Percentiles rank a stretch among this genome's conserved stretches.
phyloP scores from a whole-genome alignment of 352 stramenopile species.

The Globisporangium paddicum region DNA sequence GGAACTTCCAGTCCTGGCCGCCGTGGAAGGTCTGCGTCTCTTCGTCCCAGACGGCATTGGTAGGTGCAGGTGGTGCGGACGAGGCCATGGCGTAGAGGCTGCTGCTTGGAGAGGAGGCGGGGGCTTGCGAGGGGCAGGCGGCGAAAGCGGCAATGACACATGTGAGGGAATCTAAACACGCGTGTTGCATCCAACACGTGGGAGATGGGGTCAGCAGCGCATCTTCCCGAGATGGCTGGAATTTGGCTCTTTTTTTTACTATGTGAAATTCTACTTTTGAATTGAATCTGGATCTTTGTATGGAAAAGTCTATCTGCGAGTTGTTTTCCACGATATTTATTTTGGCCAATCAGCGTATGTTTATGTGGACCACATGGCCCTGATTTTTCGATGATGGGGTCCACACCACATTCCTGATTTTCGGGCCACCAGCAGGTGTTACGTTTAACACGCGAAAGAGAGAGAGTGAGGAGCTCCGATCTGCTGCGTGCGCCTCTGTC shows the following conservation, averaged over 20 bases:
- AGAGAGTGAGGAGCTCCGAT: neutral
- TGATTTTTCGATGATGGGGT: no score
- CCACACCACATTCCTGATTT: no score
- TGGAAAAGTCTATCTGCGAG: neutral
- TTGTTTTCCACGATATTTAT: no score
- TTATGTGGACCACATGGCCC: no score
- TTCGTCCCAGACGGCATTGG: slow-evolving; percentile 62
- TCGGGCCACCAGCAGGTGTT: neutral
- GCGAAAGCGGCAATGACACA: slow-evolving; percentile 11
- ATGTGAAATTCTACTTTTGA: neutral
- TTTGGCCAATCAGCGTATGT: neutral
- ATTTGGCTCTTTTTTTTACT: no score
- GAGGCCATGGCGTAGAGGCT: neutral
- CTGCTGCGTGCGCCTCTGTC: neutral
- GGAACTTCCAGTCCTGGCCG: slow-evolving; percentile 90
- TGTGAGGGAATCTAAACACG: slow-evolving; percentile 10
- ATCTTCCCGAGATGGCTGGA: neutral
- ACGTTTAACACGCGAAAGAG: neutral
- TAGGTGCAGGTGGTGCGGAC: neutral
- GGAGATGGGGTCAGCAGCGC: neutral
- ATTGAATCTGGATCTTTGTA: neutral
- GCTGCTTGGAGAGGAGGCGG: neutral
- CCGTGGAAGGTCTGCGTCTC: slow-evolving; percentile 89
- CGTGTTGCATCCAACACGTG: neutral
- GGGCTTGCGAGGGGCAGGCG: neutral